These are phyloP conservation scores for Cytospora chrysosperma DNA, from an alignment of 2,329 filamentous ascomycete genomes.

Conservation along the genomic window DNA sequence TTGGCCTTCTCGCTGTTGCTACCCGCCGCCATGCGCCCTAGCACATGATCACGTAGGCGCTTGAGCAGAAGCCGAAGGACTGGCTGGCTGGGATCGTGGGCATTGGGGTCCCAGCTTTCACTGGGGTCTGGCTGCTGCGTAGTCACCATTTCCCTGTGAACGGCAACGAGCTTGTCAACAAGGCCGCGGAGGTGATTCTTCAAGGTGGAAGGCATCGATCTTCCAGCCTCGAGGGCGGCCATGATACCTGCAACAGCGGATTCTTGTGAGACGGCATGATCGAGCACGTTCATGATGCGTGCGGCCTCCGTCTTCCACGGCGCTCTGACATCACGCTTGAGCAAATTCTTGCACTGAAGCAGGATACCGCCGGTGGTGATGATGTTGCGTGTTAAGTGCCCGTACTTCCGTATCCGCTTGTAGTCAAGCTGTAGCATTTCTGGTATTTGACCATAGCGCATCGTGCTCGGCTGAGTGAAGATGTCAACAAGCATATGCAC, in stretches of 20 bases:
- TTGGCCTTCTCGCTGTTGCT: slow-evolving; percentile 70
- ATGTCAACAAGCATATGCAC: slow-evolving; percentile 73
- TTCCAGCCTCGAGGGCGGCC: slow-evolving; percentile 60
- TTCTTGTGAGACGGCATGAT: slow-evolving; percentile 52
- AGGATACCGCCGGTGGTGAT: slow-evolving; percentile 73
- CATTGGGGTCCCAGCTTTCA: slow-evolving; percentile 18
- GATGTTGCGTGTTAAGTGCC: slow-evolving; percentile 60
- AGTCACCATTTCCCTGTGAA: slow-evolving; percentile 41
- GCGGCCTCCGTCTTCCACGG: slow-evolving; percentile 74
- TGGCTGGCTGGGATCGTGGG: slow-evolving; percentile 49
- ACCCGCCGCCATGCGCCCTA: slow-evolving; percentile 61
- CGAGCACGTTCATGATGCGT: slow-evolving; percentile 69
- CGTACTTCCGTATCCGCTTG: slow-evolving; percentile 59
- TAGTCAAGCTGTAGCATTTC: slow-evolving; percentile 73
- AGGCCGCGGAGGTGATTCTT: slow-evolving; percentile 58
- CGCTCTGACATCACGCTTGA: slow-evolving; percentile 75
- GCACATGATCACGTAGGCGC: slow-evolving; percentile 65
- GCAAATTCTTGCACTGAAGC: slow-evolving; percentile 77
- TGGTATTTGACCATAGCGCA: slow-evolving; percentile 57
- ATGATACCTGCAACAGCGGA: slow-evolving; percentile 59
- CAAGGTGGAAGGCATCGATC: slow-evolving; percentile 64
- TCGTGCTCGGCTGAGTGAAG: slow-evolving; percentile 64
- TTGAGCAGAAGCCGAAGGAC: slow-evolving; percentile 66
- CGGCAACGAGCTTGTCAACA: slow-evolving; percentile 55
- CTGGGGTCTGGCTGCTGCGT: slow-evolving; percentile 18